phyloP scores from a whole-genome alignment of 1,284 basidiomycete species.

The Microbotryum intermedium region DNA sequence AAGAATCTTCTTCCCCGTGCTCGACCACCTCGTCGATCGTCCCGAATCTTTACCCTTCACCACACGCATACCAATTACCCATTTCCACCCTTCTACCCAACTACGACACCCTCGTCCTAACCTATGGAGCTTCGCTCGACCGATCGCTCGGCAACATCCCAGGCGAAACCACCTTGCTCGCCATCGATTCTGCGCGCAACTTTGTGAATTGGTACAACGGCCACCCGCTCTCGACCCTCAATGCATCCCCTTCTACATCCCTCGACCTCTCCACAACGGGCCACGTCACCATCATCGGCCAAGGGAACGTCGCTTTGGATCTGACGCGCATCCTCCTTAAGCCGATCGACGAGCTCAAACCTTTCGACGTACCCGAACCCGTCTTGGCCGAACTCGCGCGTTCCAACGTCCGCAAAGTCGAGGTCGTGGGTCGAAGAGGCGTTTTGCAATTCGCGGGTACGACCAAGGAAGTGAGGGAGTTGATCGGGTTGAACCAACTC shows the following conservation, averaged over 20 bases:
- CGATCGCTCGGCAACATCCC: conserved; percentile 36
- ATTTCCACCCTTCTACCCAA: conserved; percentile 52
- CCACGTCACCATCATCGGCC: conserved; percentile 80
- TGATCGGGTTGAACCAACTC: conserved; percentile 57
- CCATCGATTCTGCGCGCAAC: conserved; percentile 68
- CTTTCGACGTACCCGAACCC: conserved; percentile 69
- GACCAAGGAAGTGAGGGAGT: conserved; percentile 86
- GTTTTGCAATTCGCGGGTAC: conserved; percentile 87
- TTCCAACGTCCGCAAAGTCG: conserved; percentile 64
- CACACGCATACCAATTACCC: conserved; percentile 51
- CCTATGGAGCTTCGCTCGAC: conserved; percentile 64
- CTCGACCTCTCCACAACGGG: conserved; percentile 51
- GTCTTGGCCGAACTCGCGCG: conserved; percentile 62
- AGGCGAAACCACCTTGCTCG: conserved; percentile 38
- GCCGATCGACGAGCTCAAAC: conserved; percentile 52
- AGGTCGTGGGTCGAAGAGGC: conserved; percentile 76
- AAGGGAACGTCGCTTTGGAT: conserved; percentile 94
- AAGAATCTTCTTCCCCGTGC: not conserved
- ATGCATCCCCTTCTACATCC: not conserved
- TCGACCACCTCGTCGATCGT: conserved; percentile 6
- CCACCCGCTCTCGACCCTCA: conserved; percentile 54
- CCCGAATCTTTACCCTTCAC: conserved; percentile 37
- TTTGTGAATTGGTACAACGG: conserved; percentile 97
- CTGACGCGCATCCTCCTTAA: conserved; percentile 80
- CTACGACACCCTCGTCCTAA: conserved; percentile 74